These are phyloP conservation scores for Venturiaceae sp. DNA, from an alignment of 2,329 filamentous ascomycete genomes.

Conservation along the genomic window DNA sequence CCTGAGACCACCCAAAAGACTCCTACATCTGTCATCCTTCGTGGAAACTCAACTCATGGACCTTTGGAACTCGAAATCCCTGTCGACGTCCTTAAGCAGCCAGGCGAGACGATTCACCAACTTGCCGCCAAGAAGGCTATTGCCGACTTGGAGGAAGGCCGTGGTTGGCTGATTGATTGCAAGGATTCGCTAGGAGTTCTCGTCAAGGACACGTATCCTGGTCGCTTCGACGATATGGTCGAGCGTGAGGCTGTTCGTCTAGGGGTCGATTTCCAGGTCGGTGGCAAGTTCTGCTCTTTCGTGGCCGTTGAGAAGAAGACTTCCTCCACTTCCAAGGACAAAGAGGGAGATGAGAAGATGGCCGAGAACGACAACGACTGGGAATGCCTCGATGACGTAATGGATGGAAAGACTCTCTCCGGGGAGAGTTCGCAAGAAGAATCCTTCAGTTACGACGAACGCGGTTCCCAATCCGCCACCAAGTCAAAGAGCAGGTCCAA, in stretches of 20 bases:
- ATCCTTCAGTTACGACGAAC: not conserved
- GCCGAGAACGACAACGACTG: conserved; percentile 3
- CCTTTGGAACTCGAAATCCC: conserved; percentile 57
- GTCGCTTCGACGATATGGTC: conserved; percentile 49
- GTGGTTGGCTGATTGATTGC: conserved; percentile 46
- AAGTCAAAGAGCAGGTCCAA: not conserved
- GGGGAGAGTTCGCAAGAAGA: too few species aligned
- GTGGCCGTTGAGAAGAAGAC: conserved; percentile 50
- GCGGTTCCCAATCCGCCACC: too few species aligned
- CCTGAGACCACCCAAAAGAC: conserved; percentile 36
- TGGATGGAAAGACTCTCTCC: not conserved
- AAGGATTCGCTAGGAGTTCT: conserved; percentile 26
- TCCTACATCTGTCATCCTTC: conserved; percentile 48
- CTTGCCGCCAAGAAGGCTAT: conserved; percentile 60
- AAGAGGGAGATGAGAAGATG: not conserved
- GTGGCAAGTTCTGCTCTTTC: conserved; percentile 63
- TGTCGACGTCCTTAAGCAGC: conserved; percentile 37
- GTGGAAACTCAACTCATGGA: conserved; percentile 45
- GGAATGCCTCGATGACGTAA: conserved; percentile 7
- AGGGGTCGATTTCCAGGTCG: conserved; percentile 56
- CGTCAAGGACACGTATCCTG: conserved; percentile 31
- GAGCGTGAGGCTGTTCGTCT: conserved; percentile 57
- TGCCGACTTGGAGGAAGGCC: conserved; percentile 59
- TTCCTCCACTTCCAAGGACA: not conserved
- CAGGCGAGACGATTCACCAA: conserved; percentile 54